A percentile compares a stretch with the other conserved stretches of the same genome.
phyloP scores from a whole-genome alignment of 441 rosid genomes.

The Viola pubescens region DNA sequence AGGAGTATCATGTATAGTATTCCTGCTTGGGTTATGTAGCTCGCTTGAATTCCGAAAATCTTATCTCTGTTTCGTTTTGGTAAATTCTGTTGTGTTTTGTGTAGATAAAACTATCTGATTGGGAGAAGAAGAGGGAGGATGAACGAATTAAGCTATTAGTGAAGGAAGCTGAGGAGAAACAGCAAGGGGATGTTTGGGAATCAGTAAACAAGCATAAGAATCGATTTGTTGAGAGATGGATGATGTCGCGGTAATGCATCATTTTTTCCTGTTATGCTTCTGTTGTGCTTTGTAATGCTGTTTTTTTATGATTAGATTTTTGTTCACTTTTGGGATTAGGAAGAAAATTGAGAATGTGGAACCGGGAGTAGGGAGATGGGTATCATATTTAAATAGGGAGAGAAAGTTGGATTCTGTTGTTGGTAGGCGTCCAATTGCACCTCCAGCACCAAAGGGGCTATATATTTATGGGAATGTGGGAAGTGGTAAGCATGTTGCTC shows the following conservation, averaged over 20 bases:
- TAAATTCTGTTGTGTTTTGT: slow-evolving; percentile 8
- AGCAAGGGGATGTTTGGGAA: slow-evolving; percentile 51
- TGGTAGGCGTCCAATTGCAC: slow-evolving; percentile 64
- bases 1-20: slow-evolving; percentile 57
- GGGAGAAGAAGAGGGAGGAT: slow-evolving; percentile 76
- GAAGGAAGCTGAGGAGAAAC: slow-evolving; percentile 72
- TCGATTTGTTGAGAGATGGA: slow-evolving; percentile 52
- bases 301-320: background rate
- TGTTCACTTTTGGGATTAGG: slow-evolving; percentile 26
- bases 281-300: background rate
- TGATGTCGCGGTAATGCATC: slow-evolving; percentile 33
- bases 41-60: background rate
- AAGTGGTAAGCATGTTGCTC: slow-evolving; percentile 47
- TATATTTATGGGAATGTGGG: slow-evolving; percentile 90
- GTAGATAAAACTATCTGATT: slow-evolving; percentile 58
- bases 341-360: slow-evolving; percentile 47
- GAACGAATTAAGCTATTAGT: slow-evolving; percentile 54
- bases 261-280: background rate
- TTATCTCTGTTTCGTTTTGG: slow-evolving; percentile 3
- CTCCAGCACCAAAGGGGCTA: slow-evolving; percentile 80
- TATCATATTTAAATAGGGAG: slow-evolving; percentile 81
- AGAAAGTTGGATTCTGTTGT: slow-evolving; percentile 66
- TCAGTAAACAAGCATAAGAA: slow-evolving; percentile 43
- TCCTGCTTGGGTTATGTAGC: background rate
- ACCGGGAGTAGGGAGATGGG: slow-evolving; percentile 95